These are phyloP conservation scores for Penicillium flavigenum DNA, from an alignment of 495 filamentous ascomycete genomes.

Conservation along the genomic window DNA sequence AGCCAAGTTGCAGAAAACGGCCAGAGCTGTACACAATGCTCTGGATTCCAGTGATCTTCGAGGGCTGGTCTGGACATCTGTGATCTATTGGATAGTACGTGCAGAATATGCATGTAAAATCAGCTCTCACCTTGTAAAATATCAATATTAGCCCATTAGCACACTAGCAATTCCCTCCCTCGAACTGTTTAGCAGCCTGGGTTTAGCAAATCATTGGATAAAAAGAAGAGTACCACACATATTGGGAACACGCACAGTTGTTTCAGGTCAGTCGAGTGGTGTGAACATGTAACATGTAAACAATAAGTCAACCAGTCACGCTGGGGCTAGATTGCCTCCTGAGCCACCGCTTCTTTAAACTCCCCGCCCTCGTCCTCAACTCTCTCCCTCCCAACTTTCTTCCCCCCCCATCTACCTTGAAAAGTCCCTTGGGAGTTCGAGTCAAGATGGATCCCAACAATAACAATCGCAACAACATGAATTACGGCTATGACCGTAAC, in stretches of 20 bases:
- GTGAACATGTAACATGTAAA: slow-evolving; percentile 3
- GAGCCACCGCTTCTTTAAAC: slow-evolving; percentile 40
- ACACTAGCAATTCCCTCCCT: neutral
- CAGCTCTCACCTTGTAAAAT: neutral
- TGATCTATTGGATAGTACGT: neutral
- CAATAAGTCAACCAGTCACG: slow-evolving; percentile 2
- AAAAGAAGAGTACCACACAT: neutral
- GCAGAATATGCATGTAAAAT: neutral
- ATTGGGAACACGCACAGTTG: neutral
- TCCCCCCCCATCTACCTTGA: slow-evolving; percentile 12
- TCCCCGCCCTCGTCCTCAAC: slow-evolving; percentile 33
- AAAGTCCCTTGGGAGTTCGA: slow-evolving; percentile 12
- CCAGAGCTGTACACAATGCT: neutral
- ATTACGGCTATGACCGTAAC: slow-evolving; percentile 66
- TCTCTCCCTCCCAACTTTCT: slow-evolving; percentile 16
- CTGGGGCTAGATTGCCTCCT: slow-evolving; percentile 29
- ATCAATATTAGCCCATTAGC: neutral
- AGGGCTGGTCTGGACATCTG: neutral
- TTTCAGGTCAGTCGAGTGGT: slow-evolving; percentile 5
- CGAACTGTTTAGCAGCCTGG: neutral
- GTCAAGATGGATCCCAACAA: slow-evolving; percentile 54
- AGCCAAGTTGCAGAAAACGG: neutral
- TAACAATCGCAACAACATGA: slow-evolving; percentile 65
- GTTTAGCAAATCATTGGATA: neutral
- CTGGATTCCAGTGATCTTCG: neutral